phyloP scores from a whole-genome alignment of 2,329 filamentous ascomycete species.

The Colletotrichum abscissum region DNA sequence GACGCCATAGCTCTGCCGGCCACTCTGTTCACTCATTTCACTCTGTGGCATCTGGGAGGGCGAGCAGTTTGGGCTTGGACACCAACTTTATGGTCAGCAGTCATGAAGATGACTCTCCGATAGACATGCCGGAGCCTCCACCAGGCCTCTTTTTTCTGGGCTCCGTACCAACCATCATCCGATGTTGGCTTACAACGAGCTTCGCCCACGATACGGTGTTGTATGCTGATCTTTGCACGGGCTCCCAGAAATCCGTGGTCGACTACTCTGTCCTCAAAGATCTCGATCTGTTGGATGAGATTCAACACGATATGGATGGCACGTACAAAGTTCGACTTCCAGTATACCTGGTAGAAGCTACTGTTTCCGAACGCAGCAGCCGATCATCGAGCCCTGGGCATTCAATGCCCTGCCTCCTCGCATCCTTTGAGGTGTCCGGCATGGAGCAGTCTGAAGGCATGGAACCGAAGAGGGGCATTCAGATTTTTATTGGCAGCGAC shows the following conservation, averaged over 20 bases:
- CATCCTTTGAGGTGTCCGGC: conserved; percentile 81
- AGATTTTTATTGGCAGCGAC: conserved; percentile 92
- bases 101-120: conserved; percentile 74
- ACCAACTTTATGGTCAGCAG: conserved; percentile 71
- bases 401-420: conserved; percentile 83
- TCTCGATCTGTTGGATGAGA: conserved; percentile 75
- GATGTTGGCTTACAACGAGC: conserved; percentile 92
- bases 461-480: conserved; percentile 72
- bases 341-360: conserved; percentile 91
- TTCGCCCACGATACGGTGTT: conserved; percentile 91
- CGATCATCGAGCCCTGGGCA: conserved; percentile 78
- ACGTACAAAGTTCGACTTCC: conserved; percentile 78
- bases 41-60: conserved; percentile 81
- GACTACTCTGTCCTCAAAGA: conserved; percentile 80
- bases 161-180: conserved; percentile 91
- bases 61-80: conserved; percentile 89
- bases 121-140: conserved; percentile 80
- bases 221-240: conserved; percentile 92
- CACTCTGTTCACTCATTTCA: conserved; percentile 70
- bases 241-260: conserved; percentile 88
- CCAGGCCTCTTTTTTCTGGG: conserved; percentile 88
- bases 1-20: conserved; percentile 91
- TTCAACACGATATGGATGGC: conserved; percentile 75
- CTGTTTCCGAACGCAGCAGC: conserved; percentile 80
- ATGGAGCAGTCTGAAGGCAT: conserved; percentile 61